Evolutionary conservation across 495 filamentous ascomycete genomes (phyloP).

Genomic region (Penicillium ucsense): DNA sequence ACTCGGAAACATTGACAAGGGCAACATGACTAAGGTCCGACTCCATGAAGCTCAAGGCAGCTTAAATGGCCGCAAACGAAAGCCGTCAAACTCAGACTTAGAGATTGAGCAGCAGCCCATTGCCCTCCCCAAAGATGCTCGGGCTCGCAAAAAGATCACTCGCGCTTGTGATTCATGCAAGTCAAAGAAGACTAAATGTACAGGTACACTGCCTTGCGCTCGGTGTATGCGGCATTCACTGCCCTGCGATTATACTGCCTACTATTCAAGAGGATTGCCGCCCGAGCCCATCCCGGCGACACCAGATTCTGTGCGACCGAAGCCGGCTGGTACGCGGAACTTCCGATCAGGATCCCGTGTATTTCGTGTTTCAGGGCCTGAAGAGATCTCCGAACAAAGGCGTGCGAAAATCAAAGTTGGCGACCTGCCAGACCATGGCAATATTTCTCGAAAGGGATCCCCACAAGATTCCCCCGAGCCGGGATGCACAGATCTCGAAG

Average conservation of each 20-base stretch:
- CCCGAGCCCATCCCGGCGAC: conserved; percentile 29
- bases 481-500: conserved; percentile 36
- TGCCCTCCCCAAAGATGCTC: conserved; percentile 12
- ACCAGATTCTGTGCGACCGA: conserved; percentile 2
- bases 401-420: too few relatives aligned
- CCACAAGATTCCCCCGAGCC: conserved; percentile 34
- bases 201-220: conserved; percentile 34
- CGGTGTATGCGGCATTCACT: conserved; percentile 31
- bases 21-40: too few relatives aligned
- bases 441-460: conserved; percentile 8
- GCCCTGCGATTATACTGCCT: conserved; percentile 34
- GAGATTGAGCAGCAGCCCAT: background rate
- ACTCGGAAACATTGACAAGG: too few relatives aligned
- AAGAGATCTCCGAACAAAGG: too few relatives aligned
- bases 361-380: too few relatives aligned
- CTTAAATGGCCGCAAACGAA: too few relatives aligned
- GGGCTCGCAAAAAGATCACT: conserved; percentile 33
- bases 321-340: background rate
- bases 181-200: conserved; percentile 37
- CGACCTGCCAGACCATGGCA: conserved; percentile 2
- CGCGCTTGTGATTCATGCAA: conserved; percentile 41
- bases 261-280: conserved; percentile 35
- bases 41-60: too few relatives aligned
- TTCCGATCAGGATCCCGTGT: conserved; percentile 2
- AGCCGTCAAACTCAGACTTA: too few relatives aligned